Evolutionary conservation across 2,329 filamentous ascomycete species (phyloP).

Genomic region (Chaetomium globosum): DNA sequence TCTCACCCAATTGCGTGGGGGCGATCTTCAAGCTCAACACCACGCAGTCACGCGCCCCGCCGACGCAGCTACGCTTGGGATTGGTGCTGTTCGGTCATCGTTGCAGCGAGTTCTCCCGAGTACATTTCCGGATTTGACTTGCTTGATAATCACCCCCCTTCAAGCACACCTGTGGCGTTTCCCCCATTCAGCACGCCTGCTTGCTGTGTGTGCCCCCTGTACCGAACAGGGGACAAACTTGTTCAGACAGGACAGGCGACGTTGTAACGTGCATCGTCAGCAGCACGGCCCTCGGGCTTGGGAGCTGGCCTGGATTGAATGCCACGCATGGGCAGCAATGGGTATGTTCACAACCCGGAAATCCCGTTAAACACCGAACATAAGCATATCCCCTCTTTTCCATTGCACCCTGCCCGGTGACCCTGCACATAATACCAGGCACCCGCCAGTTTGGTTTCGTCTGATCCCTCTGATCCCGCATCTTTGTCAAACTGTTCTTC

Average conservation of each 20-base stretch:
- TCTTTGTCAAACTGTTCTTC: neutral
- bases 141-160: neutral
- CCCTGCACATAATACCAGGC: neutral
- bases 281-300: neutral
- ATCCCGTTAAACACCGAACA: neutral
- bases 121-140: neutral
- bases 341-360: constrained; percentile 22
- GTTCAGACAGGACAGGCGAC: neutral
- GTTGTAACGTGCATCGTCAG: neutral
- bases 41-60: constrained; percentile 8
- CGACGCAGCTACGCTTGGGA: neutral
- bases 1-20: constrained; percentile 29
- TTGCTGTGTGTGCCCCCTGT: constrained; percentile 12
- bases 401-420: neutral
- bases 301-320: neutral
- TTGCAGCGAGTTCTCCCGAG: neutral
- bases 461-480: too few relatives aligned
- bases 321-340: constrained; percentile 21
- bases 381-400: neutral
- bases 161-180: constrained; percentile 8
- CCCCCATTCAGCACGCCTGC: constrained; percentile 13
- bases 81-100: constrained; percentile 10
- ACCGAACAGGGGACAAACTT: neutral
- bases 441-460: neutral
- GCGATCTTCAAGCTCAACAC: constrained; percentile 20